Base-by-base conservation (phyloP, 176 grass and related monocot genomes). In the Saccharum officinarum region DNA sequence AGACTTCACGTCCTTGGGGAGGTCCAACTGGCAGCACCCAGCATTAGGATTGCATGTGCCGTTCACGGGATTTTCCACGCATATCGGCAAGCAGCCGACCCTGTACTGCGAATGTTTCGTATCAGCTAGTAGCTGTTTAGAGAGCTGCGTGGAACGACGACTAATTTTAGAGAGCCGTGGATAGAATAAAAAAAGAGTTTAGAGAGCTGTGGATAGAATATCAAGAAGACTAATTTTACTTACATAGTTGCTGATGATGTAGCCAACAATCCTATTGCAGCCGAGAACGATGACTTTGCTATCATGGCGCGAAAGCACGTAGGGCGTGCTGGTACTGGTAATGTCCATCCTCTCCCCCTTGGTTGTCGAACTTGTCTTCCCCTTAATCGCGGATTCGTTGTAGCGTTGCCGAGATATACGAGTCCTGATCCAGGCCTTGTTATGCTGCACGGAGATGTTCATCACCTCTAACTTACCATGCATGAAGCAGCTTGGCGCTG, bases 291-390 rank as follows among this genome's bases (percentile, higher is more conserved):
- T 3, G 23, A 87, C 3, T 11, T 11, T 87, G 61, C 76, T 81
- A 8, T 76, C 66, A 0, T 4, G 17, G 1, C 8, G 34, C 1
- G 85, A 87, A 12, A 81, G 1, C 44, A 26, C 47, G 70, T 20
- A 76, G 6, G 60, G 1, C 1, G 37, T 8, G 55, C n/a, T n/a
- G n/a, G n/a, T n/a, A n/a, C 8, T 1, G 4, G 0, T 18, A 13
- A 79, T 0, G 66, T 38, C 0, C 8, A 39, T 0, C 10, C 0
- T 3, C 37, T 42, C 0, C 2, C 0, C 1, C 23, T 4, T 4
- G 0, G 0, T 0, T 15, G 34, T 2, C 1, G 1, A 10, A n/a
- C n/a, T n/a, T n/a, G n/a, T n/a, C n/a, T n/a, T 2, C 45, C 12
- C 12, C 11, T 0, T 0, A 2, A 5, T 1, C 0, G 5, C 26